Evolutionary conservation across 2,329 filamentous ascomycete species (phyloP).

Genomic region (Epichloe sibirici): DNA sequence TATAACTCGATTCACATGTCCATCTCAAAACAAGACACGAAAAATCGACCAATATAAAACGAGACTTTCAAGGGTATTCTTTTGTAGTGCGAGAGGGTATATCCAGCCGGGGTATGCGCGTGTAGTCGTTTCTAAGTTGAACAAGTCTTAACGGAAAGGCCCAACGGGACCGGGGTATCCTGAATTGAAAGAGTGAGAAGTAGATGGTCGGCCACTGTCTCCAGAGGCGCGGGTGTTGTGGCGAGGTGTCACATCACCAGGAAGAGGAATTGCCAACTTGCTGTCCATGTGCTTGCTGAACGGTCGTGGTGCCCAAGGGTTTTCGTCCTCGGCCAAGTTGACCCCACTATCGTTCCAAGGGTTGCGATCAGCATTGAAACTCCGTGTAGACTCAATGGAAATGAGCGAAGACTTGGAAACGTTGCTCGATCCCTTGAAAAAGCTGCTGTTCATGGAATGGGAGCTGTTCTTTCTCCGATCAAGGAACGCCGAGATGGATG

Average conservation of each 20-base stretch:
- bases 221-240: slow-evolving; percentile 75
- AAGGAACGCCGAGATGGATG: slow-evolving; percentile 89
- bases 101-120: slow-evolving; percentile 51
- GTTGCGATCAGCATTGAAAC: slow-evolving; percentile 81
- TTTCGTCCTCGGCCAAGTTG: slow-evolving; percentile 82
- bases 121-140: slow-evolving; percentile 32
- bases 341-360: slow-evolving; percentile 97
- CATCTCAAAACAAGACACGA: not conserved
- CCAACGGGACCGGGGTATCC: slow-evolving; percentile 90
- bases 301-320: slow-evolving; percentile 49
- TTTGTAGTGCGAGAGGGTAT: slow-evolving; percentile 49
- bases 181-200: slow-evolving; percentile 89
- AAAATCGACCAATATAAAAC: slow-evolving; percentile 6
- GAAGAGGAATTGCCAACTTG: slow-evolving; percentile 53
- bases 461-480: slow-evolving; percentile 90
- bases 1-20: slow-evolving; percentile 4
- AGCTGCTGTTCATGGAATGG: slow-evolving; percentile 65
- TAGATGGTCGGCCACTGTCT: slow-evolving; percentile 84
- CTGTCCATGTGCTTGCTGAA: slow-evolving; percentile 53
- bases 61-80: slow-evolving; percentile 36
- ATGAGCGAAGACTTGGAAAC: slow-evolving; percentile 92
- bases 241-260: slow-evolving; percentile 73
- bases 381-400: slow-evolving; percentile 89
- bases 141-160: slow-evolving; percentile 71
- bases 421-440: slow-evolving; percentile 88